phyloP scores from a whole-genome alignment of 129 eudicot species.

The Tagetes erecta region DNA sequence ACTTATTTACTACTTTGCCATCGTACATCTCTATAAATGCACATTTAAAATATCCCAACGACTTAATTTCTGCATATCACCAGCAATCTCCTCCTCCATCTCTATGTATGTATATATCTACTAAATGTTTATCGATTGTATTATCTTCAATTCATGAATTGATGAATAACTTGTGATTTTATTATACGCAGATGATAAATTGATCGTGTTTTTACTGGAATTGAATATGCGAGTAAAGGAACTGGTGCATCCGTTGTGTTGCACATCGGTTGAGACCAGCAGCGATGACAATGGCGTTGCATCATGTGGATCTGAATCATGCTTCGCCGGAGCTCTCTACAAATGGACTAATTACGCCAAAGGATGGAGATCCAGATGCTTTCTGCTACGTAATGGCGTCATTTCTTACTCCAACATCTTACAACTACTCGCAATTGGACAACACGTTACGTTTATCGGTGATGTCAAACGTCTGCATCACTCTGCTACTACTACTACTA shows the following conservation, averaged over 20 bases:
- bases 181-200: not conserved
- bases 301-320: constrained; percentile 21
- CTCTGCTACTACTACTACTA: constrained; percentile 1
- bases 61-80: too few species aligned
- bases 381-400: constrained; percentile 63
- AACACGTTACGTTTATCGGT: constrained; percentile 64
- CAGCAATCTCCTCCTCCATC: too few species aligned
- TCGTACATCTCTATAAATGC: too few species aligned
- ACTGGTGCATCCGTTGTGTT: constrained; percentile 70
- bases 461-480: constrained; percentile 38
- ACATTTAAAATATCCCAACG: too few species aligned
- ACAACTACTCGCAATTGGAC: constrained; percentile 41
- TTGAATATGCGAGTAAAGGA: constrained; percentile 36
- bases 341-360: constrained; percentile 91
- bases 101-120: too few species aligned
- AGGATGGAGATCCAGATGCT: constrained; percentile 91
- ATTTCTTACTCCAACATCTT: constrained; percentile 62
- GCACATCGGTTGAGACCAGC: constrained; percentile 58
- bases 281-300: constrained; percentile 36
- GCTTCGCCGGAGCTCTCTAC: constrained; percentile 67
- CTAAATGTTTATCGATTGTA: not conserved
- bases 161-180: not conserved
- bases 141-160: not conserved
- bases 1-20: too few species aligned
- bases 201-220: too few species aligned